phyloP scores from a whole-genome alignment of 352 stramenopile species.

The Phytophthora ramorum region DNA sequence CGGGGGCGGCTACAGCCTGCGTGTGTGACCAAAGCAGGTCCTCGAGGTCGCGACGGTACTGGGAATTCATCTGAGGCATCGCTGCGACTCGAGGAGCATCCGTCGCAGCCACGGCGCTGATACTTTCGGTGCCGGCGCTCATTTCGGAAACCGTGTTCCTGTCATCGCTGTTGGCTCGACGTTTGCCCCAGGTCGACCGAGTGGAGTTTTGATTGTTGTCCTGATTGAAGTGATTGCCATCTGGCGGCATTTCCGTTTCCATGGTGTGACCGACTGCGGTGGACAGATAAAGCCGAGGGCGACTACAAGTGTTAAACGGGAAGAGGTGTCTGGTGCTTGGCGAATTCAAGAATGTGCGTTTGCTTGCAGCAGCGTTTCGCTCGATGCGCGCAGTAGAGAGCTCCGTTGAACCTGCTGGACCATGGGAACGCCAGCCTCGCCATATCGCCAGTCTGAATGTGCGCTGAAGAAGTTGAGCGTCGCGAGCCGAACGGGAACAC shows the following conservation, averaged over 20 bases:
- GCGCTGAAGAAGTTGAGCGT: conserved; percentile 12
- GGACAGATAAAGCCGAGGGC: conserved; percentile 2
- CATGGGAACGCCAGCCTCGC: conserved; percentile 9
- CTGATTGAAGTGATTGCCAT: conserved; percentile 26
- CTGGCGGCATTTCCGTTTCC: conserved; percentile 3
- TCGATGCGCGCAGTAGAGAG: background rate
- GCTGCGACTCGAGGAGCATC: conserved; percentile 3
- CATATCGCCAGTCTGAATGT: conserved; percentile 31
- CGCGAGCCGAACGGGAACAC: conserved; percentile 23
- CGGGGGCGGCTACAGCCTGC: conserved; percentile 18
- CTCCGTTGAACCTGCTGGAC: conserved; percentile 5
- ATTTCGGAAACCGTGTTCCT: conserved; percentile 3
- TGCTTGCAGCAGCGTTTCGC: conserved; percentile 15
- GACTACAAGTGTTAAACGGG: conserved; percentile 11
- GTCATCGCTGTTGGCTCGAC: conserved; percentile 1
- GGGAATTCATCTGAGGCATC: background rate
- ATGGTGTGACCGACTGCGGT: background rate
- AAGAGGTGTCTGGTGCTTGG: conserved; percentile 12
- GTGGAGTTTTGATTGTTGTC: background rate
- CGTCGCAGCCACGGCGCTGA: background rate
- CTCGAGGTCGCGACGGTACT: conserved; percentile 10
- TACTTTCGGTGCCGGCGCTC: background rate
- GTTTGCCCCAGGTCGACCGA: conserved; percentile 5
- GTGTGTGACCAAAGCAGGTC: conserved; percentile 21
- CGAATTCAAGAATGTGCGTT: conserved; percentile 27